Evolutionary conservation across 371 early-diverging fungal genomes (phyloP), one percentile per base, ranked within the genome.

Genomic region (Saksenaea oblongispora): DNA sequence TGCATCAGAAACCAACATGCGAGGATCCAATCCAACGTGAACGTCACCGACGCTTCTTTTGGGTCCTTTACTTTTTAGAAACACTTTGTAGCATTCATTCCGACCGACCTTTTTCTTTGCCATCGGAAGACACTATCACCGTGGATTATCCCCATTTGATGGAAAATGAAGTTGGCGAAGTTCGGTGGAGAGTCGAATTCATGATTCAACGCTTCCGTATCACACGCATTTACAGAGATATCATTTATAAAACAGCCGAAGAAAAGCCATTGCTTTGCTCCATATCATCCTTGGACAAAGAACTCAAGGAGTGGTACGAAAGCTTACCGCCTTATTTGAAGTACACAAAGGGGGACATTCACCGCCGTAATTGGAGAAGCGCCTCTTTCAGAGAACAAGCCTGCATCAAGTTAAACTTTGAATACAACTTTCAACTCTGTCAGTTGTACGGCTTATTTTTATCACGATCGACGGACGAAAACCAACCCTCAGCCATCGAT

Each of bases 331-430:
- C 59, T 13, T 73, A 82, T 31, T 65, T 82, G 3, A 71, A 70
- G 9, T 75, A 73, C 42, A 62, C 62, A 28, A 39, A 61, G 5
- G 73, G 70, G 1, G 75, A 73, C 18, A 41, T 60, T 1, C 27
- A 63, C 15, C 66, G 41, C n/a, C 47, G 69, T 24, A 37, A 56
- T 14, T 82, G 79, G 79, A 47, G 61, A 11, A 66, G 70, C 0
- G 28, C 62, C 0, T 75, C 76, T 9, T 82, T 82, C 47, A 66
- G 72, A 27, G 83, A 82, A 34, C 79, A 82, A 59, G 78, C 74
- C 0, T 82, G 83, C 58, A 62, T 82, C 17, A 82, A 82, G 54
- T 65, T 82, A 18, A 77, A 78, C 51, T 77, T 73, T 63, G 83
- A 82, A 54, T 82, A 82, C 51, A 69, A 82, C 42, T 82, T 79